Conservation (phyloP, 805 yeast species). For the Kazachstania psychrophila region DNA sequence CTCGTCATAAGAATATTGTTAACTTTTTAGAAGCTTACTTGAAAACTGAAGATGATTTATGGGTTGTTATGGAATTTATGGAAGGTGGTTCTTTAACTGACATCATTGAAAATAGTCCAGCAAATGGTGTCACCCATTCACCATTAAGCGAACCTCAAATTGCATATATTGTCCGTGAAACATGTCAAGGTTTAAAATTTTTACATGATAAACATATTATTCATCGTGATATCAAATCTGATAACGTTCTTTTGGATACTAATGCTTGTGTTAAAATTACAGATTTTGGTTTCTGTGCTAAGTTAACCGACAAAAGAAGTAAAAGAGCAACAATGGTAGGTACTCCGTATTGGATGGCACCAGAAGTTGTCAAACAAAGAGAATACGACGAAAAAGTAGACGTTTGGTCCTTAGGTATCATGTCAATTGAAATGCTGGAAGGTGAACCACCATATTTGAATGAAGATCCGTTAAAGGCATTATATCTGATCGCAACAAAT, state of each 20-base stretch:
- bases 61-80: slow-evolving; percentile 99
- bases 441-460: slow-evolving; percentile 98
- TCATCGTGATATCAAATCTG: slow-evolving; percentile 95
- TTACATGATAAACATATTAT: slow-evolving; percentile 87
- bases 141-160: slow-evolving; percentile 76
- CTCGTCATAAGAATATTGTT: slow-evolving; percentile 89
- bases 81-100: slow-evolving; percentile 98
- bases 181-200: slow-evolving; percentile 83
- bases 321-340: slow-evolving; percentile 99
- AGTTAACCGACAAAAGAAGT: slow-evolving; percentile 68
- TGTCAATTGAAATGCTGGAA: slow-evolving; percentile 97
- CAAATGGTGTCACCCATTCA: slow-evolving; percentile 28
- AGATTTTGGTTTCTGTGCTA: slow-evolving; percentile 97
- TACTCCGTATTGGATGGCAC: slow-evolving; percentile 99
- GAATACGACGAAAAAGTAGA: slow-evolving; percentile 97
- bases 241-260: slow-evolving; percentile 77
- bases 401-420: slow-evolving; percentile 96
- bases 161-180: slow-evolving; percentile 82
- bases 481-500: slow-evolving; percentile 89
- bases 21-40: slow-evolving; percentile 87
- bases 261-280: slow-evolving; percentile 86
- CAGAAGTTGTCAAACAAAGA: slow-evolving; percentile 91
- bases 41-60: slow-evolving; percentile 67
- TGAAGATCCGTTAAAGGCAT: slow-evolving; percentile 90
- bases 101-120: slow-evolving; percentile 80